These are phyloP conservation scores for Eucalyptus victrix DNA, from an alignment of 345 rosid species.

Conservation along the genomic window DNA sequence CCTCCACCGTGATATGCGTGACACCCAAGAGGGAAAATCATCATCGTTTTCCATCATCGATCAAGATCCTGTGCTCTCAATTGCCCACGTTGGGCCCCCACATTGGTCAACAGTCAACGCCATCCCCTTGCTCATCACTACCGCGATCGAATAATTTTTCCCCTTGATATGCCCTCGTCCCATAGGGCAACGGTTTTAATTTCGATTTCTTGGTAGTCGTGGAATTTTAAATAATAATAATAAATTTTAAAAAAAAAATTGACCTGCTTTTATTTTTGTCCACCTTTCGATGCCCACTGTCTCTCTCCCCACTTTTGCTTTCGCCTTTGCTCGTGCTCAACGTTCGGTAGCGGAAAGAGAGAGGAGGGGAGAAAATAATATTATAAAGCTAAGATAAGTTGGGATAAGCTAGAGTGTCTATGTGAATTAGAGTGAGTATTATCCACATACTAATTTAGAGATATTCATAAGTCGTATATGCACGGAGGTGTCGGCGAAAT, in stretches of 20 bases:
- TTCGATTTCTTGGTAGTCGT: not conserved
- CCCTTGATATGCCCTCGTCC: not conserved
- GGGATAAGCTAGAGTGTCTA: not conserved
- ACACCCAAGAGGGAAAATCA: not conserved
- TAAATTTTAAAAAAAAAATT: not conserved
- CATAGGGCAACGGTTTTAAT: not conserved
- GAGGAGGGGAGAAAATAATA: not conserved
- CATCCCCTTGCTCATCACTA: not conserved
- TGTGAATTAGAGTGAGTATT: not conserved
- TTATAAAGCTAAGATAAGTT: no score
- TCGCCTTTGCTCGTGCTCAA: not conserved
- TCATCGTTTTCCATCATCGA: not conserved
- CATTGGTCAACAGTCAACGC: not conserved
- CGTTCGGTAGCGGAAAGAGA: not conserved
- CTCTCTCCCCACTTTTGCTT: not conserved
- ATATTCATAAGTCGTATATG: not conserved
- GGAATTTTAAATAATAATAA: not conserved
- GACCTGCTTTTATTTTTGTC: not conserved
- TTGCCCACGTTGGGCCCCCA: not conserved
- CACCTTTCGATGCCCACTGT: not conserved
- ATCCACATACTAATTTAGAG: not conserved
- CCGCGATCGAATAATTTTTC: no score
- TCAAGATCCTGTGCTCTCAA: not conserved
- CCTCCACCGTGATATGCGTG: not conserved
- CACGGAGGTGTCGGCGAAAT: not conserved